These are phyloP conservation scores for Alopecurus myosuroides DNA, from an alignment of 176 grass and related monocot species.

Conservation along the genomic window DNA sequence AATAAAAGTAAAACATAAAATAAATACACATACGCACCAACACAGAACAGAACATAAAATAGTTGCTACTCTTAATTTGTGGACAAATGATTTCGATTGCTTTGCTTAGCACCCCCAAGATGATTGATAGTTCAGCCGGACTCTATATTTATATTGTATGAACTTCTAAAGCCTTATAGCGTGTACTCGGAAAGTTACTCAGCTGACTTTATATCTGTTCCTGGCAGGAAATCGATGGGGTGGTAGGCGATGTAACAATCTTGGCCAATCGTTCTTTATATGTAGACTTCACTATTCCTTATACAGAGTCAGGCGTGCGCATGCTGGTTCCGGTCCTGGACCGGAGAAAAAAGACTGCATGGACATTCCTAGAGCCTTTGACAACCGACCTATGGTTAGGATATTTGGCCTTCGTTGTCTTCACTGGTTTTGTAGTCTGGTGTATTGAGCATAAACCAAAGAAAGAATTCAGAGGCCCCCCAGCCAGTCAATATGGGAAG, in stretches of 20 bases:
- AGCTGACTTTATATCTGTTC: not conserved
- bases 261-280: slow-evolving; percentile 63
- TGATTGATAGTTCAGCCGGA: not conserved
- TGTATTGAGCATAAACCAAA: slow-evolving; percentile 71
- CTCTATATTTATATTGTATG: not conserved
- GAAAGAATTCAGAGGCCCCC: slow-evolving; percentile 52
- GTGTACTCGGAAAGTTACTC: not conserved
- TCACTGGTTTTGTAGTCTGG: slow-evolving; percentile 68
- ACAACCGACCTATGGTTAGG: slow-evolving; percentile 54
- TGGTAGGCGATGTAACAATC: slow-evolving; percentile 79
- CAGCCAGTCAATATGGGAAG: slow-evolving; percentile 36
- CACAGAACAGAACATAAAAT: not conserved
- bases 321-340: slow-evolving; percentile 71
- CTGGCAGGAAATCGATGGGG: slow-evolving; percentile 59
- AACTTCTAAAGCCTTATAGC: not conserved
- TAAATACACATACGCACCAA: not conserved
- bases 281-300: slow-evolving; percentile 80
- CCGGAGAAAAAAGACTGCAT: slow-evolving; percentile 48
- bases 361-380: slow-evolving; percentile 74
- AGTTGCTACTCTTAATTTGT: not conserved
- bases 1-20: not conserved
- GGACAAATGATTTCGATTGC: not conserved
- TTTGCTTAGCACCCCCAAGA: not conserved
- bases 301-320: slow-evolving; percentile 67
- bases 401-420: slow-evolving; percentile 53